Evolutionary conservation across 2,329 filamentous ascomycete genomes (phyloP), one percentile per base, ranked within the genome.

Genomic region (Colletotrichum sp.): DNA sequence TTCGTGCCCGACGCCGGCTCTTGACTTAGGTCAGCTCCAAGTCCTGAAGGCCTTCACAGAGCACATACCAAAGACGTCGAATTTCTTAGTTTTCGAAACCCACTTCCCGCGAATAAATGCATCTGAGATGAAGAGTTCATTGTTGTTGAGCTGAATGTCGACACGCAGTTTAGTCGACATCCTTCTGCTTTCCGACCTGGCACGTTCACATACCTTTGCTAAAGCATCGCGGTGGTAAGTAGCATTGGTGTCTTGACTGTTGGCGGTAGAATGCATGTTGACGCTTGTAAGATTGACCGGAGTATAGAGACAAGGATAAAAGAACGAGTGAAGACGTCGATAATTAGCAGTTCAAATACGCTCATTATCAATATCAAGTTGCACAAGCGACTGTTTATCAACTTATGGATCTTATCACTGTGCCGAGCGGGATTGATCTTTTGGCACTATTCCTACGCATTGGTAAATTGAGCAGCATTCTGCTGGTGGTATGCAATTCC

Each of bases 1-100:
- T 83, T 77, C 60, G 83, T 83, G 76, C 87, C 87, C 8, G 87
- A 87, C 43, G 89, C 89, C 0, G 90, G 89, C 73, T 91, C 89
- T 66, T 28, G 8, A n/a, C 34, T 52, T 38, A 18, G 21, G 24
- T 43, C 10, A 61, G 58, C 28, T 28, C 8, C 26, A 34, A 61
- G 16, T 34, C 28, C 24, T n/a, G 28, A 18, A 12, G 56, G 18
- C 8, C 28, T 30, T n/a, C 28, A 8, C 4, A 32, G 26, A n/a
- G 18, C 18, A n/a, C 24, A 7, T 30, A 66, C 62, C 62, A 15
- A 66, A 43, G 10, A 66, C 62, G 21, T 66, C 62, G 48, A 66
- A 66, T 24, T 66, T 66, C 18, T 8, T 52, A 8, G 8, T 18
- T 38, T 48, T 66, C 24, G 62, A 10, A 13, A 48, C 15, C 62